These are phyloP conservation scores for Quercus variabilis DNA, from an alignment of 306 rosid genomes.

Conservation along the genomic window DNA sequence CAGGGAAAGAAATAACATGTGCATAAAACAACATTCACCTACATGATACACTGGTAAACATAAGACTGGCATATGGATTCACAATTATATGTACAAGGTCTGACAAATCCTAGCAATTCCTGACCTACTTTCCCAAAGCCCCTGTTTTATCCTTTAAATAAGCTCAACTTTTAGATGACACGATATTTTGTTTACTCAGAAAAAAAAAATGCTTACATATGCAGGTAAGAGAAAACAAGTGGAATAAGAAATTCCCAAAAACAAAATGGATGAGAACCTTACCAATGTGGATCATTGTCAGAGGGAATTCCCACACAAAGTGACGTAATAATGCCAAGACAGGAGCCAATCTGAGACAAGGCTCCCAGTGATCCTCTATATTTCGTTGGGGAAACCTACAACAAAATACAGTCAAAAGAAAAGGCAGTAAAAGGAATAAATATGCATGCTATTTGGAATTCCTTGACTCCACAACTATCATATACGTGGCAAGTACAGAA, in stretches of 20 bases:
- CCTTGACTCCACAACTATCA: background rate
- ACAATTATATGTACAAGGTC: background rate
- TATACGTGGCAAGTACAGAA: background rate
- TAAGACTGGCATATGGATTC: background rate
- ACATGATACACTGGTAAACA: background rate
- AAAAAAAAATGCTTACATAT: background rate
- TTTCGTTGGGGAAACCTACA: constrained; percentile 86
- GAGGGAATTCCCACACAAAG: constrained; percentile 73
- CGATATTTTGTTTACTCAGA: background rate
- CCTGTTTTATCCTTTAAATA: background rate
- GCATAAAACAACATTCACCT: background rate
- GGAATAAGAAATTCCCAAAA: constrained; percentile 2
- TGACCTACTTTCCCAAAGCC: background rate
- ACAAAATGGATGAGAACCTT: constrained; percentile 30
- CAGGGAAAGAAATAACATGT: background rate
- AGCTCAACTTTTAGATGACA: background rate
- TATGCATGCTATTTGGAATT: background rate
- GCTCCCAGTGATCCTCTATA: constrained; percentile 85
- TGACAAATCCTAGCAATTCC: background rate
- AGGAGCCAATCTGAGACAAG: constrained; percentile 83
- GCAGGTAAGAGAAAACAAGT: background rate
- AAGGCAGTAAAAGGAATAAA: constrained; percentile 7
- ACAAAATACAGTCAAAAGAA: constrained; percentile 1
- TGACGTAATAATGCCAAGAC: constrained; percentile 81
- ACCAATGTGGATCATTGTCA: constrained; percentile 79